Percentiles rank a stretch among this genome's conserved stretches.
phyloP scores from a whole-genome alignment of 371 early-diverging fungal species.

The Blakeslea trispora region DNA sequence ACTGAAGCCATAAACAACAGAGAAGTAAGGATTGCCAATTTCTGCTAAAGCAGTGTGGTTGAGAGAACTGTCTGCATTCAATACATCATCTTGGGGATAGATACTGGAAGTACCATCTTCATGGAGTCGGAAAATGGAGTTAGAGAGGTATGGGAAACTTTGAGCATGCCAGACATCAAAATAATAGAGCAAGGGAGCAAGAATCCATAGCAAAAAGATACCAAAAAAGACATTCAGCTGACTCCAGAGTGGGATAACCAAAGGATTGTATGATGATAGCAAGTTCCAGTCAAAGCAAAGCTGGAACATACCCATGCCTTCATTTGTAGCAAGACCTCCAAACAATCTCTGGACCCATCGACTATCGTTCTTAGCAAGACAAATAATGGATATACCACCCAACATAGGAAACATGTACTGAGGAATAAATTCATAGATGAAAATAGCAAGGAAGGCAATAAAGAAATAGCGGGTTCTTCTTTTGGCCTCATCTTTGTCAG shows the following conservation, averaged over 20 bases:
- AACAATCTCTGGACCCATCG: constrained; percentile 54
- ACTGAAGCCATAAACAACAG: constrained; percentile 29
- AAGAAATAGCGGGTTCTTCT: constrained; percentile 63
- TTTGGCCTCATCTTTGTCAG: constrained; percentile 56
- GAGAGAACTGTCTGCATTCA: constrained; percentile 41
- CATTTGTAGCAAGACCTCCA: constrained; percentile 48
- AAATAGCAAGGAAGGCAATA: constrained; percentile 38
- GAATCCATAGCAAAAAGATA: constrained; percentile 37
- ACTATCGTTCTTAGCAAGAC: constrained; percentile 42
- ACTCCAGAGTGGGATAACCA: constrained; percentile 70
- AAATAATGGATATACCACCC: constrained; percentile 56
- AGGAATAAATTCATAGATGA: constrained; percentile 52
- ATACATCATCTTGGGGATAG: constrained; percentile 45
- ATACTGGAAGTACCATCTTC: constrained; percentile 25
- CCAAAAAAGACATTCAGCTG: constrained; percentile 46
- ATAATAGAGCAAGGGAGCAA: constrained; percentile 43
- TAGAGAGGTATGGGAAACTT: constrained; percentile 46
- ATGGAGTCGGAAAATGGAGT: constrained; percentile 34
- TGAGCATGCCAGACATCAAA: constrained; percentile 50
- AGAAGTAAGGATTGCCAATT: constrained; percentile 38
- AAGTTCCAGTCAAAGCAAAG: constrained; percentile 57
- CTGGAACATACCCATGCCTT: constrained; percentile 53
- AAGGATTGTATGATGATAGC: constrained; percentile 49
- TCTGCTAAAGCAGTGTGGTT: constrained; percentile 38
- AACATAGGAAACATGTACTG: constrained; percentile 50